Percentiles rank a stretch among this genome's conserved stretches.
These are phyloP conservation scores for Casuarina equisetifolia DNA, from an alignment of 306 rosid species.

Conservation along the genomic window DNA sequence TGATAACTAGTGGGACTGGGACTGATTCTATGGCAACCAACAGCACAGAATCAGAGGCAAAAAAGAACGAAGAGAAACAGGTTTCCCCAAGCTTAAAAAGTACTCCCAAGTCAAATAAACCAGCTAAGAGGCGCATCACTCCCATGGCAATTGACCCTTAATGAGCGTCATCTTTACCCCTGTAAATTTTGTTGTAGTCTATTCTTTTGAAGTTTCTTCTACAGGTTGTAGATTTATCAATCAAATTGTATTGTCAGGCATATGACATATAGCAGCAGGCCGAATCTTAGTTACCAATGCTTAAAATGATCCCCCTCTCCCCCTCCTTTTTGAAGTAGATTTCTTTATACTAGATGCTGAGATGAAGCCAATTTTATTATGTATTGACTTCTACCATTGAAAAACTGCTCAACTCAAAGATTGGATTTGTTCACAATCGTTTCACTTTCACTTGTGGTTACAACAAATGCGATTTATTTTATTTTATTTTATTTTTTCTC, in stretches of 20 bases:
- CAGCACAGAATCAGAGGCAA: constrained; percentile 27
- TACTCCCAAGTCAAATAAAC: constrained; percentile 26
- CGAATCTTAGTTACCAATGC: background rate
- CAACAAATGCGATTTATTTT: too few species aligned
- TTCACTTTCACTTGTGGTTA: too few species aligned
- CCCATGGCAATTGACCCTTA: constrained; percentile 50
- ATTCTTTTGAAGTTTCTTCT: background rate
- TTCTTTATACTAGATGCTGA: background rate
- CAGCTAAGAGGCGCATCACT: constrained; percentile 52
- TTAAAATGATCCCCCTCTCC: background rate
- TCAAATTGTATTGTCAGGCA: background rate
- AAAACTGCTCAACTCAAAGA: background rate
- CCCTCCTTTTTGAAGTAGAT: background rate
- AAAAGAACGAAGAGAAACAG: constrained; percentile 27
- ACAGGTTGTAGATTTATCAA: background rate
- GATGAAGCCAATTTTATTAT: background rate
- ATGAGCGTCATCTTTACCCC: constrained; percentile 7
- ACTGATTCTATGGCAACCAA: constrained; percentile 23
- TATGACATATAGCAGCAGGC: background rate
- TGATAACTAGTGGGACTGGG: constrained; percentile 20
- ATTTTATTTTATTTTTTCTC: too few species aligned
- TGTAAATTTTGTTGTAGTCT: constrained; percentile 22
- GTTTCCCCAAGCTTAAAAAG: constrained; percentile 28
- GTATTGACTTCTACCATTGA: background rate
- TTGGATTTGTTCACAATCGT: background rate